These are phyloP conservation scores for Clathrospora elynae DNA, from an alignment of 2,329 filamentous ascomycete genomes.

Conservation along the genomic window DNA sequence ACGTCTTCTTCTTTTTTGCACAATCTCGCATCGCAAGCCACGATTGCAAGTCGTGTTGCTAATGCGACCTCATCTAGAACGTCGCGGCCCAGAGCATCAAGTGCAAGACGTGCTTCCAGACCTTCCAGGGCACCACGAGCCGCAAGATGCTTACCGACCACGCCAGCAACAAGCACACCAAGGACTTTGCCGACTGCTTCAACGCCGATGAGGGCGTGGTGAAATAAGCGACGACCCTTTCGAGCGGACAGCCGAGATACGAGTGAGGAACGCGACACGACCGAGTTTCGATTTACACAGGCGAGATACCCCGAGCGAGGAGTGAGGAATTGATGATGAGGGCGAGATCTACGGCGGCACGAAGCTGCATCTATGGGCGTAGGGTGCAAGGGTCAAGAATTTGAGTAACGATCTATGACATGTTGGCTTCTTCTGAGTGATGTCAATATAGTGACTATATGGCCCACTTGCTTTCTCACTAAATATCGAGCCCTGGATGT, in stretches of 20 bases:
- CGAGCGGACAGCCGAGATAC: constrained; percentile 1
- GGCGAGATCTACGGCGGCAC: constrained; percentile 3
- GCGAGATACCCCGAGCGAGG: constrained; percentile 31
- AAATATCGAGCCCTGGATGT: too few species aligned
- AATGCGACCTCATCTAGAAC: constrained; percentile 60
- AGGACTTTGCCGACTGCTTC: constrained; percentile 73
- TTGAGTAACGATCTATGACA: too few species aligned
- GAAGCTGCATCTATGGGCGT: constrained; percentile 9
- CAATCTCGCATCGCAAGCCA: not conserved
- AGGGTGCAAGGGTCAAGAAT: constrained; percentile 4
- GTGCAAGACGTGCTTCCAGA: constrained; percentile 76
- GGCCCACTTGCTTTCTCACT: too few species aligned
- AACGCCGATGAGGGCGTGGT: constrained; percentile 41
- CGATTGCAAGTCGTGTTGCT: not conserved
- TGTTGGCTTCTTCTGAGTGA: not conserved
- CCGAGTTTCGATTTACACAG: constrained; percentile 19
- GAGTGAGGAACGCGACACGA: constrained; percentile 9
- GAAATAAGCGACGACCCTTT: constrained; percentile 21
- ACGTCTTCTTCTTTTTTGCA: constrained; percentile 14
- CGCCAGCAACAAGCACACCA: constrained; percentile 76
- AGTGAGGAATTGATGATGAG: constrained; percentile 15
- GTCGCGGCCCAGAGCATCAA: constrained; percentile 75
- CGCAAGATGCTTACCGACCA: constrained; percentile 73
- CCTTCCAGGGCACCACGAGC: constrained; percentile 78
- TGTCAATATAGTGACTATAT: too few species aligned